Conservation (phyloP, 31 red algal genomes). For the Porphyra umbilicalis region DNA sequence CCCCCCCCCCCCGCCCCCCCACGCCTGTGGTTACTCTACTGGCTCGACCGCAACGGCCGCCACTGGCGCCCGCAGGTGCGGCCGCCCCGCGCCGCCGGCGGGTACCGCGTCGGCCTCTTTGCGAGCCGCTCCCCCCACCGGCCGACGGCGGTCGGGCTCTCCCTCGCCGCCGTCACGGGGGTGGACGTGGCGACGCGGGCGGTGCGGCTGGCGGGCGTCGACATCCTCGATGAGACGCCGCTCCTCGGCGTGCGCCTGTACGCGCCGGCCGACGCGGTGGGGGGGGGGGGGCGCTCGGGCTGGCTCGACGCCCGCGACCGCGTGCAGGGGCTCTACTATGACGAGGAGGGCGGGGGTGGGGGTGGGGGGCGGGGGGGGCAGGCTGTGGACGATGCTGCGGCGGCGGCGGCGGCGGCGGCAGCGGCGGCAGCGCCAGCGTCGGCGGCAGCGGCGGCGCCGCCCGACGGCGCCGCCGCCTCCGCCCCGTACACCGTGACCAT, state of each 20-base stretch:
- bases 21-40: constrained; percentile 47
- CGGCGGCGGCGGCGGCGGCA: neutral
- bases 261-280: neutral
- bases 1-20: neutral
- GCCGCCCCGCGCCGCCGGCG: constrained; percentile 51
- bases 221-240: constrained; percentile 67
- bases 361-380: neutral
- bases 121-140: constrained; percentile 55
- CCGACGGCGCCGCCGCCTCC: neutral
- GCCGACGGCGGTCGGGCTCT: constrained; percentile 50
- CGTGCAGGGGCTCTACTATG: constrained; percentile 56
- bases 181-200: constrained; percentile 11
- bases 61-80: constrained; percentile 57
- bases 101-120: constrained; percentile 57
- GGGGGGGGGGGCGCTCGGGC: constrained; percentile 10
- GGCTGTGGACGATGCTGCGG: neutral
- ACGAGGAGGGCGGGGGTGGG: constrained; percentile 8
- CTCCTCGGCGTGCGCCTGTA: constrained; percentile 42
- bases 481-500: neutral
- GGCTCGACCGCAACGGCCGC: constrained; percentile 50
- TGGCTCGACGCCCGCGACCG: constrained; percentile 49
- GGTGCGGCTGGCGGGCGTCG: constrained; percentile 39
- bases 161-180: constrained; percentile 23
- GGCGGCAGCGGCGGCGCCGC: neutral
- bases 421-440: too few relatives aligned